Evolutionary conservation across 352 stramenopile genomes (phyloP).

Genomic region (Phytophthora melonis): DNA sequence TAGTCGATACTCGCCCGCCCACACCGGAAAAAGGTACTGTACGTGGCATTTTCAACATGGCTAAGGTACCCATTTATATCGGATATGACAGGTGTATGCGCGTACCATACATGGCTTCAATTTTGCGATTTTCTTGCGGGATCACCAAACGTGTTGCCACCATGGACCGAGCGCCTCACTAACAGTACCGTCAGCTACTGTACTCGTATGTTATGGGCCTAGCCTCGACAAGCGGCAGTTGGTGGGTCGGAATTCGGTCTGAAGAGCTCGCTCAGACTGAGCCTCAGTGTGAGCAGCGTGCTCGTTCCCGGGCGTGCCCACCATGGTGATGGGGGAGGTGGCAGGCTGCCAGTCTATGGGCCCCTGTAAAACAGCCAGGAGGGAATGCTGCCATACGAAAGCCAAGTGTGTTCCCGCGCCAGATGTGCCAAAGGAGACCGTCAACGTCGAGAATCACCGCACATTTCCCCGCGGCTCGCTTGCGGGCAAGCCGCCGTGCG

Average conservation of each 20-base stretch:
- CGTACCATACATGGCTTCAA: background rate
- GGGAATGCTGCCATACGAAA: conserved; percentile 10
- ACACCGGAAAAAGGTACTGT: background rate
- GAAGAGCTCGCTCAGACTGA: background rate
- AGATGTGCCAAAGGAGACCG: conserved; percentile 6
- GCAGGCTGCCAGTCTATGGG: conserved; percentile 6
- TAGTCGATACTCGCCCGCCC: background rate
- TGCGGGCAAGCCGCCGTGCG: background rate
- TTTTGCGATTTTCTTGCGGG: background rate
- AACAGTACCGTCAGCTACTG: too few species aligned
- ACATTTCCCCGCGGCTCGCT: background rate
- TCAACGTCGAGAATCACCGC: background rate
- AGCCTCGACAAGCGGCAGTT: background rate
- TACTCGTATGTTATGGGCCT: too few species aligned
- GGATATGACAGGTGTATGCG: background rate
- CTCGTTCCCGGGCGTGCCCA: conserved; percentile 20
- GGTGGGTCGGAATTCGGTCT: background rate
- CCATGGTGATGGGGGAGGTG: conserved; percentile 28
- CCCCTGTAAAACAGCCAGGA: conserved; percentile 11
- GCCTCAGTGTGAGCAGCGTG: background rate
- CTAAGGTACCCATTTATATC: background rate
- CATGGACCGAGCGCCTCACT: background rate
- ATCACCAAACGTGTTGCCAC: too few species aligned
- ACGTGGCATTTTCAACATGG: background rate
- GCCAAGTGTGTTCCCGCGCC: conserved; percentile 8